A percentile compares a stretch with the other conserved stretches of the same genome.
Conservation (phyloP, 1,139 yeast genomes). For the Blastobotrys petasosporus region DNA sequence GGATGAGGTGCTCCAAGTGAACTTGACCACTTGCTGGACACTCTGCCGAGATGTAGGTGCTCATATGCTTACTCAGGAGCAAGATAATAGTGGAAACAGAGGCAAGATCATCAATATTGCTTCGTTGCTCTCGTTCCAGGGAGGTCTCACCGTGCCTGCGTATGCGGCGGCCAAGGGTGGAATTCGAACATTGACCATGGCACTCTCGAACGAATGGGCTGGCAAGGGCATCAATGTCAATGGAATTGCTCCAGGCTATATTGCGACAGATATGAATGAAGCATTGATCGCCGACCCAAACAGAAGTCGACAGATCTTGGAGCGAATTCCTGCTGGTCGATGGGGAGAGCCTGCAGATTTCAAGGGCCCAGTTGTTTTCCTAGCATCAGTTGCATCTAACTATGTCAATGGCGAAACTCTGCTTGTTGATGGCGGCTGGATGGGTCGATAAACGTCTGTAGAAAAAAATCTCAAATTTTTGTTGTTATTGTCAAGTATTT, state of each 20-base stretch:
- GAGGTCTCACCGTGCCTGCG: conserved; percentile 42
- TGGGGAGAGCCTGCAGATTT: conserved; percentile 52
- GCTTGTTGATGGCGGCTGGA: conserved; percentile 56
- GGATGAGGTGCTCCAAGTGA: conserved; percentile 45
- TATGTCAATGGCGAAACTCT: conserved; percentile 50
- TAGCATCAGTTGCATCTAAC: conserved; percentile 45
- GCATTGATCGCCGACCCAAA: conserved; percentile 35
- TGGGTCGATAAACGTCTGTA: conserved; percentile 32
- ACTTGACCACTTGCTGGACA: conserved; percentile 43
- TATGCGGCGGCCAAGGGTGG: conserved; percentile 53
- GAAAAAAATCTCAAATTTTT: too few species aligned
- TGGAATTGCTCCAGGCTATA: conserved; percentile 52
- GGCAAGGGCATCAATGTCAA: conserved; percentile 47
- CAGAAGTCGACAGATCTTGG: conserved; percentile 34
- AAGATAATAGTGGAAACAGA: conserved; percentile 39
- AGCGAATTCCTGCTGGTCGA: conserved; percentile 47
- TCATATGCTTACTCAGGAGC: conserved; percentile 34
- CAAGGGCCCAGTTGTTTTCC: conserved; percentile 49
- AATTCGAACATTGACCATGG: conserved; percentile 43
- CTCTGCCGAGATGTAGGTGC: conserved; percentile 44
- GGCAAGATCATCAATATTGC: conserved; percentile 66
- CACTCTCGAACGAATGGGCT: conserved; percentile 51
- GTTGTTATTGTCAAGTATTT: too few species aligned
- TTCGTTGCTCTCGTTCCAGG: conserved; percentile 43
- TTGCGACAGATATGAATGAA: conserved; percentile 47